Evolutionary conservation across 2,329 filamentous ascomycete genomes (phyloP).

Genomic region (Apiospora hydei): DNA sequence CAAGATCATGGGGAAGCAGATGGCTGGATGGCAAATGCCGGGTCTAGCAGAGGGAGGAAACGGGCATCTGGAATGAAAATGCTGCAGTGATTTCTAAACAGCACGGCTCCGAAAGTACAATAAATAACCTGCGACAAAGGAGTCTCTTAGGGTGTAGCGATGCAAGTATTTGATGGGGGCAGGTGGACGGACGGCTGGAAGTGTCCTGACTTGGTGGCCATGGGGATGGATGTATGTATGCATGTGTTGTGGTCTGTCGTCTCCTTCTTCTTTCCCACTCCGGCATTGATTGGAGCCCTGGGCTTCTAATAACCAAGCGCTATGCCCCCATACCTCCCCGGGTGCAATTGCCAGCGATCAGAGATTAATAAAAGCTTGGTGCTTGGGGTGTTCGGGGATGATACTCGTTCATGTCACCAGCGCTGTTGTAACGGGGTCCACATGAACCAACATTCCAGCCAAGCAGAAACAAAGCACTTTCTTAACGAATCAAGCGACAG

Average conservation of each 20-base stretch:
- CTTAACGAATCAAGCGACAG: not conserved
- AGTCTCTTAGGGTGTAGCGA: not conserved
- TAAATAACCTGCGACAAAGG: not conserved
- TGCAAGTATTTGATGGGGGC: not conserved
- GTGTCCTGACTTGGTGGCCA: slow-evolving; percentile 7
- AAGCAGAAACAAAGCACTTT: slow-evolving; percentile 18
- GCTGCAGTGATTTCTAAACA: not conserved
- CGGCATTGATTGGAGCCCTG: slow-evolving; percentile 1
- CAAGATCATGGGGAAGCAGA: not conserved
- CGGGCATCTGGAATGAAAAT: not conserved
- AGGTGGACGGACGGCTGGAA: not conserved
- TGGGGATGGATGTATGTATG: slow-evolving; percentile 11
- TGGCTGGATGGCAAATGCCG: not conserved
- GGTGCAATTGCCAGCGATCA: slow-evolving; percentile 12
- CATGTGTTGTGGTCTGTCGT: slow-evolving; percentile 1
- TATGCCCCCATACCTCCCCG: not conserved
- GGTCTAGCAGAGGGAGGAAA: not conserved
- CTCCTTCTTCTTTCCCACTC: not conserved
- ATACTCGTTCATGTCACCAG: slow-evolving; percentile 19
- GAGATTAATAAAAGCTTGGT: slow-evolving; percentile 14
- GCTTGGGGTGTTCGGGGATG: not conserved
- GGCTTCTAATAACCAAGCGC: not conserved
- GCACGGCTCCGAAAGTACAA: not conserved
- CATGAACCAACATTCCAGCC: slow-evolving; percentile 9
- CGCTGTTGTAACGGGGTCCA: slow-evolving; percentile 1